Base-by-base conservation (phyloP, 305 asterid genomes). In the Andrographis paniculata region DNA sequence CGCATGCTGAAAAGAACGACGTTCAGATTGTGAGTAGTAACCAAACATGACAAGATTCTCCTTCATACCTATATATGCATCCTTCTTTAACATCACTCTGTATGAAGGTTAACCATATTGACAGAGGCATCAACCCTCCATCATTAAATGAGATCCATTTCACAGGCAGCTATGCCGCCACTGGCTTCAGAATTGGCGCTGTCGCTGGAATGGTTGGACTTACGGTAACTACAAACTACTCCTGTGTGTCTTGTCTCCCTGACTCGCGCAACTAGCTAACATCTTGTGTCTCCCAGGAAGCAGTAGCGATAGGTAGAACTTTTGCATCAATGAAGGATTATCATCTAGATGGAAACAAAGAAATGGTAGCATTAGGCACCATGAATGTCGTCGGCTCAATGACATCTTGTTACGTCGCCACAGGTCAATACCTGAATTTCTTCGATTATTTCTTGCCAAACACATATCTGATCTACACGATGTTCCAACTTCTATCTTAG, bases 351-450 rank as follows among this genome's bases (percentile, higher is more conserved):
- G 95, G 95, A 27, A 84, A 87, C 79, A 84, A 69, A 42, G 97
- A 87, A 65, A 87, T 87, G 97, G 72, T 87, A 19, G 95, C 95
- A 16, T 56, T 87, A 55, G 97, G 97, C 35, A 50, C 78, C 14
- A 84, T 76, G 95, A 84, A 87, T 45, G 33, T 87, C n/a, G 35
- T 79, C 16, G 97, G 97, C 42, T 87, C 95, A 3, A 69, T 84
- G 68, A 74, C 92, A 33, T 84, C 97, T 43, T 87, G 91, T 50
- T 87, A 68, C 53, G 80, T 83, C 14, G 81, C 93, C 14, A 87
- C 96, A 47, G 94, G 96, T 71, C 57, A 36, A 14, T 56, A 13
- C 38, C 12, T 33, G 38, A 33, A 33, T 42, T 16, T 42, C 18
- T 17, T 42, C 5, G 2, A 7, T 3, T 15, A 6, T 17, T 17